Evolutionary conservation across 768 basidiomycete species (phyloP), one percentile per base, ranked within the genome.

Genomic region (Amylocystis lapponica): DNA sequence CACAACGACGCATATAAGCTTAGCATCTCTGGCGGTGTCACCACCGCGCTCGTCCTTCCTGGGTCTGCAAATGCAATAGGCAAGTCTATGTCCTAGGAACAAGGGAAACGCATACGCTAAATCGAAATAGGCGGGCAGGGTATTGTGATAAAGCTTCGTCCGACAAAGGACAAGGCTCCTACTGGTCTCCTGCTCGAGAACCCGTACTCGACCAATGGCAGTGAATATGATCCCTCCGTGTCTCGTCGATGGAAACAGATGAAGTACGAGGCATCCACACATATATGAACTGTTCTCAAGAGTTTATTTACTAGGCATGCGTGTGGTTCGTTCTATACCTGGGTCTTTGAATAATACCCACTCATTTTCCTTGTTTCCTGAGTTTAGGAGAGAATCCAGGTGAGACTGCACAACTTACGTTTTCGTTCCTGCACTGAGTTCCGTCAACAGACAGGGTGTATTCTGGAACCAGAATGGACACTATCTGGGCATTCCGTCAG

Each of bases 1-100:
- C 85, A 85, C 51, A 87, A 90, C 57, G 74, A 78, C n/a, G 72
- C 86, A 0, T 88, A 81, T 62, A 66, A 61, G 20, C 66, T 84
- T 9, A 74, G 82, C n/a, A 75, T 86, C 45, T 65, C 87, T 1
- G 88, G 89, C 7, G 90, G 91, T 9, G 74, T 91, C 12, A 91
- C 88, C 1, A 84, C 85, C 1, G 71, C 83, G 3, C 68, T 88
- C 25, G 67, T 91, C 17, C 69, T 92, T 1, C 90, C 90, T 5
- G 88, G 86, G 1, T 83, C 78, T 34, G 76, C 68, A 10, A 72
- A 78, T 56, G 78, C 78, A 12, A 81, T 85, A 36, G 81, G 79
- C 78, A 45, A 23, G 55, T 8, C 5, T 54, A 12, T 26, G 25
- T 35, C n/a, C 34, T 30, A 57, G 63, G 0, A 65, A 60, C 46